A percentile compares a stretch with the other conserved stretches of the same genome.
phyloP scores from a whole-genome alignment of 768 basidiomycete species.

The Kondoa subrosea region DNA sequence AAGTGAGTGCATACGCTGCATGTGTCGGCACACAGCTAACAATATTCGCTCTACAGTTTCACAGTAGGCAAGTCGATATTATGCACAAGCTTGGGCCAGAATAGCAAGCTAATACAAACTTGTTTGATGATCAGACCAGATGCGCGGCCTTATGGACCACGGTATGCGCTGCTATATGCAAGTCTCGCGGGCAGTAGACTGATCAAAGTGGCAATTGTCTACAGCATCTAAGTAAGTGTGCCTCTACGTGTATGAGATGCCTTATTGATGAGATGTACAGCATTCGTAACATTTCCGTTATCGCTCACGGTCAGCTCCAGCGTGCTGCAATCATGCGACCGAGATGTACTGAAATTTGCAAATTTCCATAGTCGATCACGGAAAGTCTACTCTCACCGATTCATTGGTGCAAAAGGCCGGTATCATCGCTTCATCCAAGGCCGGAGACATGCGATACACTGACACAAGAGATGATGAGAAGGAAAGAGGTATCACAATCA shows the following conservation, averaged over 20 bases:
- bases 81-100: neutral
- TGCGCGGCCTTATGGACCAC: slow-evolving; percentile 32
- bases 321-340: neutral
- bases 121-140: slow-evolving; percentile 28
- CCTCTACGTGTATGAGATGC: too few relatives aligned
- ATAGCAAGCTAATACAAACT: neutral
- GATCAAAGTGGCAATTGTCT: neutral
- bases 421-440: slow-evolving; percentile 87
- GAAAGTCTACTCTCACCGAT: slow-evolving; percentile 98
- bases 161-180: neutral
- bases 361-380: slow-evolving; percentile 63
- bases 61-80: slow-evolving; percentile 7
- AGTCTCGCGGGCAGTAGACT: neutral
- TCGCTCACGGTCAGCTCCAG: slow-evolving; percentile 33
- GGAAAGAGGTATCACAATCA: slow-evolving; percentile 99
- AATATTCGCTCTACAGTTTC: neutral
- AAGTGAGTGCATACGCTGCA: neutral
- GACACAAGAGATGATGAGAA: slow-evolving; percentile 89
- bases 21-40: neutral
- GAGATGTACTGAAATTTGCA: neutral
- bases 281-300: slow-evolving; percentile 38
- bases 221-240: slow-evolving; percentile 24
- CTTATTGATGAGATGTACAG: slow-evolving; percentile 23
- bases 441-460: slow-evolving; percentile 91
- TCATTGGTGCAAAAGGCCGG: slow-evolving; percentile 98